phyloP scores from a whole-genome alignment of 345 rosid genomes.

The Brassica napus region DNA sequence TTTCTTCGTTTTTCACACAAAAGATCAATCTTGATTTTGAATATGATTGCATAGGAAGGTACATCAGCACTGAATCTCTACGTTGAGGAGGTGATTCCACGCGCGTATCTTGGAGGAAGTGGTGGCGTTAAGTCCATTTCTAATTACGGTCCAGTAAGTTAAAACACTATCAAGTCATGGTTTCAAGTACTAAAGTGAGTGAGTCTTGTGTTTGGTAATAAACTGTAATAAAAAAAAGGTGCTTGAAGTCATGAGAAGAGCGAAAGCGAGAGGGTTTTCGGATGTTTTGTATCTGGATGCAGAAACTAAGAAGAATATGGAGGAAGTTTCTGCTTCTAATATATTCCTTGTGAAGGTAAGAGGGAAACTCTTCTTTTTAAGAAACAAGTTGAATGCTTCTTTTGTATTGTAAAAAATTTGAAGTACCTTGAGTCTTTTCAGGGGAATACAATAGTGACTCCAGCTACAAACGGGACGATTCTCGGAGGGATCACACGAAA shows the following conservation, averaged over 20 bases:
- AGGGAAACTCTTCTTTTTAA: background rate
- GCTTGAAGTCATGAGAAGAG: constrained; percentile 58
- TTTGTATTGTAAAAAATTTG: background rate
- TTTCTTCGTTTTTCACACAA: background rate
- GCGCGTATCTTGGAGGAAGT: constrained; percentile 63
- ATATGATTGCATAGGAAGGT: constrained; percentile 48
- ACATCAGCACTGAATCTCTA: constrained; percentile 55
- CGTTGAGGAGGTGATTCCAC: constrained; percentile 61
- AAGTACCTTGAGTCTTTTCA: constrained; percentile 27
- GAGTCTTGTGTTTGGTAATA: constrained; percentile 9
- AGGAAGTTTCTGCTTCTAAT: constrained; percentile 88
- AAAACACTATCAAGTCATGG: background rate
- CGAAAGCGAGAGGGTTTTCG: constrained; percentile 74
- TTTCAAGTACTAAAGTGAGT: background rate
- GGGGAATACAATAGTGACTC: constrained; percentile 75
- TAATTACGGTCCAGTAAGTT: constrained; percentile 74
- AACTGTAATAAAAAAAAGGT: constrained; percentile 44
- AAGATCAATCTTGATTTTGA: constrained; percentile 12
- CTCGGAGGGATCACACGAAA: constrained; percentile 75
- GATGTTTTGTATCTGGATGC: constrained; percentile 91
- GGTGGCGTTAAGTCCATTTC: constrained; percentile 67
- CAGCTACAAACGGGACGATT: constrained; percentile 70
- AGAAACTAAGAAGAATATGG: constrained; percentile 54
- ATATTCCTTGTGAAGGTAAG: constrained; percentile 76
- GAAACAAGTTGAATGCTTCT: background rate